Conservation (phyloP, 345 rosid species). For the Pelargonium nanum region DNA sequence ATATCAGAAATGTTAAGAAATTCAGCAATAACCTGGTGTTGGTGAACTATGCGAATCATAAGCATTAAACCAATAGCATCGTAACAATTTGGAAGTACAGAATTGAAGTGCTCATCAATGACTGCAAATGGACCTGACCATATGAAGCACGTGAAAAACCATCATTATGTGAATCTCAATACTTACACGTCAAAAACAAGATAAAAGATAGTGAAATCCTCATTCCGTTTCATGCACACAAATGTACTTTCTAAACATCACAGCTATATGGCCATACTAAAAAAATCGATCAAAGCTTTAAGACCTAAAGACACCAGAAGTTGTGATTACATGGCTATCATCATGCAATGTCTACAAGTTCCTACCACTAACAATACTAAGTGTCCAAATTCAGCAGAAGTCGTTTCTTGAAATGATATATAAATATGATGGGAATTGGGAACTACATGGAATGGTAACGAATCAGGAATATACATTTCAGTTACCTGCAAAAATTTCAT, state of each 20-base stretch:
- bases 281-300: too few relatives aligned
- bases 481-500: slow-evolving; percentile 76
- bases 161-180: background rate
- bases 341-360: too few relatives aligned
- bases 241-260: too few relatives aligned
- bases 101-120: slow-evolving; percentile 82
- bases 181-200: background rate
- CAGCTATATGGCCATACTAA: too few relatives aligned
- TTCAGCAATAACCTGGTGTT: slow-evolving; percentile 61
- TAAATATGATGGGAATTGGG: background rate
- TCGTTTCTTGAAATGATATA: too few relatives aligned
- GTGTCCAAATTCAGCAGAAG: too few relatives aligned
- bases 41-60: slow-evolving; percentile 92
- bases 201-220: background rate
- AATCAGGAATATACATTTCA: slow-evolving; percentile 5
- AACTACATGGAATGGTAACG: background rate
- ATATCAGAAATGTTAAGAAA: background rate
- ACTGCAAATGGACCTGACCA: slow-evolving; percentile 91
- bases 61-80: slow-evolving; percentile 98
- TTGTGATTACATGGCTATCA: too few relatives aligned
- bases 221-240: too few relatives aligned
- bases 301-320: too few relatives aligned
- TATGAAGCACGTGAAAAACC: slow-evolving; percentile 1
- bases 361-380: too few relatives aligned
- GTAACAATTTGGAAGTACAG: slow-evolving; percentile 75